Evolutionary conservation across 2,329 filamentous ascomycete genomes (phyloP).

Genomic region (Purpureocillium takamizusanense): DNA sequence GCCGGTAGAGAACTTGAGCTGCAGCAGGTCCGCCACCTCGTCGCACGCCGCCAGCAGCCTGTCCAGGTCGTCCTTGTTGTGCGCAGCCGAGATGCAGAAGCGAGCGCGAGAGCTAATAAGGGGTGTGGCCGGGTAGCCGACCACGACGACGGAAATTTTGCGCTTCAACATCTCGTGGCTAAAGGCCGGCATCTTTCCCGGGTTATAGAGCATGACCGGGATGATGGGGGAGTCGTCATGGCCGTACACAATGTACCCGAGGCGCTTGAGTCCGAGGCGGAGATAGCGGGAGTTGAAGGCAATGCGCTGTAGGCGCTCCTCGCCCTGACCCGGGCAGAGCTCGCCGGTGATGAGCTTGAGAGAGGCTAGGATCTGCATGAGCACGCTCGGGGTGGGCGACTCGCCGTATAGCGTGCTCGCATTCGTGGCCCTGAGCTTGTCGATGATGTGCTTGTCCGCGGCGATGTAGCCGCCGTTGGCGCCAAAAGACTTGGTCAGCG

Average conservation of each 20-base stretch:
- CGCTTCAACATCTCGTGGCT: conserved; percentile 97
- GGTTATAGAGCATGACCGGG: conserved; percentile 88
- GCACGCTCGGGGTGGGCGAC: conserved; percentile 75
- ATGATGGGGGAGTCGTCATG: conserved; percentile 98
- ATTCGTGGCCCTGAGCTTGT: conserved; percentile 81
- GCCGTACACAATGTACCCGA: conserved; percentile 93
- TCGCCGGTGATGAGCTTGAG: conserved; percentile 86
- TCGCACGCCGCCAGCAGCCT: conserved; percentile 82
- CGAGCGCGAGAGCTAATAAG: conserved; percentile 89
- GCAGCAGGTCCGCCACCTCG: conserved; percentile 82
- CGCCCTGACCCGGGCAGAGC: conserved; percentile 79
- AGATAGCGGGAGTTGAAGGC: conserved; percentile 98
- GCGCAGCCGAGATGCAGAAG: conserved; percentile 90
- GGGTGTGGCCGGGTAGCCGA: conserved; percentile 93
- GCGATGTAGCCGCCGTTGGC: conserved; percentile 96
- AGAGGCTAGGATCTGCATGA: conserved; percentile 83
- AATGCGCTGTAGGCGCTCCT: conserved; percentile 89
- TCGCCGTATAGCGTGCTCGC: conserved; percentile 83
- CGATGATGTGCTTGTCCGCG: conserved; percentile 81
- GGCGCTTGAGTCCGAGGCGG: conserved; percentile 90
- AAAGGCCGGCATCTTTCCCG: conserved; percentile 98
- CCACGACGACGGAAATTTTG: conserved; percentile 95
- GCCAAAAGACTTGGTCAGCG: conserved; percentile 94
- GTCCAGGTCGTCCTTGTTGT: conserved; percentile 98
- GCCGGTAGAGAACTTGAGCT: conserved; percentile 95